phyloP scores from a whole-genome alignment of 176 grass and related monocot genomes.

The Lolium multiflorum region DNA sequence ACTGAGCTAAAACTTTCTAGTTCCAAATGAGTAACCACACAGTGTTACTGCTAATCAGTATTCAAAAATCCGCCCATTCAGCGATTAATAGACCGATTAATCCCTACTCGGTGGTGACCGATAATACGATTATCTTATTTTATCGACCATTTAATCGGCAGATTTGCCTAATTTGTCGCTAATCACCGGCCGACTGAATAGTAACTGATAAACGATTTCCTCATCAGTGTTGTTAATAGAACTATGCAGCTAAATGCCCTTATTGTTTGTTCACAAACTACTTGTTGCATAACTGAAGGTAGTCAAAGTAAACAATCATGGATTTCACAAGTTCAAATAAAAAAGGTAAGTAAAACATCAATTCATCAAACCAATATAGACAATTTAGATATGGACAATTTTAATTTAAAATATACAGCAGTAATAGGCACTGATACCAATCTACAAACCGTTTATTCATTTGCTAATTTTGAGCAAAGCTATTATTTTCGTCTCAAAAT shows the following conservation, averaged over 20 bases:
- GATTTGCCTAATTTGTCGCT: too few relatives aligned
- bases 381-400: background rate
- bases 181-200: too few relatives aligned
- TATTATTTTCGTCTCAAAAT: background rate
- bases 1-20: too few relatives aligned
- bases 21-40: background rate
- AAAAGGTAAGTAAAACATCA: background rate
- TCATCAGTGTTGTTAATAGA: background rate
- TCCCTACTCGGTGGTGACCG: too few relatives aligned
- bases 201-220: too few relatives aligned
- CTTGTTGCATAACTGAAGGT: background rate
- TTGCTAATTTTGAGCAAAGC: background rate
- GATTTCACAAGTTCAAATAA: background rate
- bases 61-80: too few relatives aligned
- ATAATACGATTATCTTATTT: too few relatives aligned
- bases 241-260: background rate
- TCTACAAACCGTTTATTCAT: background rate
- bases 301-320: background rate
- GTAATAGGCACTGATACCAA: background rate
- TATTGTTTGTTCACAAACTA: background rate
- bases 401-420: background rate
- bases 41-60: background rate
- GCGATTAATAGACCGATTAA: too few relatives aligned
- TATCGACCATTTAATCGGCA: too few relatives aligned
- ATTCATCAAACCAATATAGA: background rate